phyloP scores from a whole-genome alignment of 1,284 basidiomycete species.

The Microbotryum saponariae region DNA sequence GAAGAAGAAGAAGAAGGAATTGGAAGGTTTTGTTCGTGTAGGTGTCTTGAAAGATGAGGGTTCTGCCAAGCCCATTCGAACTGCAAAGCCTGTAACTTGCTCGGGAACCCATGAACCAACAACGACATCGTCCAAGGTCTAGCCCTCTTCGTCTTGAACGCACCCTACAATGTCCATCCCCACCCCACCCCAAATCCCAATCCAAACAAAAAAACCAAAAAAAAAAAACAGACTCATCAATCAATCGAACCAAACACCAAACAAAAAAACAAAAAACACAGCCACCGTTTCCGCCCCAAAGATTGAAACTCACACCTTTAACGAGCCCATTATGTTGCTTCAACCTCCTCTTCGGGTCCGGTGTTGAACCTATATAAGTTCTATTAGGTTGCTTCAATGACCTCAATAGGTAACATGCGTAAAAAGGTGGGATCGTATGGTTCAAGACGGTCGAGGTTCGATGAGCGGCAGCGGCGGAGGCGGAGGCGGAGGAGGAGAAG shows the following conservation, averaged over 20 bases:
- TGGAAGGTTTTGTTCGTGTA: conserved; percentile 29
- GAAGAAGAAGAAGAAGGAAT: neutral
- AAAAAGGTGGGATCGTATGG: conserved; percentile 66
- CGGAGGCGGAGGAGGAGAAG: no score
- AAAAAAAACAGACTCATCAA: no score
- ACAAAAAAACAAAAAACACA: no score
- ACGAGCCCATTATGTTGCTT: conserved; percentile 55
- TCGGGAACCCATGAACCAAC: conserved; percentile 81
- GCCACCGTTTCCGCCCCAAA: no score
- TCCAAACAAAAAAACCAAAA: no score
- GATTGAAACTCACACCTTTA: conserved; percentile 49
- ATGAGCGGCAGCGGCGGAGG: no score
- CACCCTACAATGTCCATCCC: conserved; percentile 68
- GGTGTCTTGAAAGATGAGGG: conserved; percentile 47
- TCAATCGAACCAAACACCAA: no score
- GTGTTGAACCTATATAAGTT: conserved; percentile 50
- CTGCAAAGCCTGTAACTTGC: conserved; percentile 64
- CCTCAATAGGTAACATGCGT: conserved; percentile 79
- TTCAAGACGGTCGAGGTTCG: conserved; percentile 43
- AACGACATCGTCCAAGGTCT: conserved; percentile 85
- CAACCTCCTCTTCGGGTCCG: conserved; percentile 65
- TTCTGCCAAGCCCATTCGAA: conserved; percentile 95
- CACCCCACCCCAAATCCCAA: no score
- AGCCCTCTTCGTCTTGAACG: conserved; percentile 59
- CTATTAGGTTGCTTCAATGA: conserved; percentile 49